Percentiles rank a stretch among this genome's conserved stretches.
Evolutionary conservation across 2,329 filamentous ascomycete species (phyloP).

Genomic region (Escovopsis sp.): DNA sequence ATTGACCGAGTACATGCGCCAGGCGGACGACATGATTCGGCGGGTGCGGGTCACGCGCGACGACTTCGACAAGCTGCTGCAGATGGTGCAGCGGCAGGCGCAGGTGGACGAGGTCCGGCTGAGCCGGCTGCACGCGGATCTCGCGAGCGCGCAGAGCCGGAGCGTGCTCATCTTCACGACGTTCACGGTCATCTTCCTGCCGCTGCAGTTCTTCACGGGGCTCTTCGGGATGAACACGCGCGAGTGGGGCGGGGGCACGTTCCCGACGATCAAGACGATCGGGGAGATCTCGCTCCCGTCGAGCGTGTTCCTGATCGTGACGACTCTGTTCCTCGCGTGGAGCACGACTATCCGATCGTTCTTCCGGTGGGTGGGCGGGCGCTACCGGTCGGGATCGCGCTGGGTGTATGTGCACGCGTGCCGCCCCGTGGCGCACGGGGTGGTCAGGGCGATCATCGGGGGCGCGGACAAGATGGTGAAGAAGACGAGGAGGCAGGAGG

Average conservation of each 20-base stretch:
- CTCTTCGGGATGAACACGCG: conserved; percentile 50
- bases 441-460: conserved; percentile 1
- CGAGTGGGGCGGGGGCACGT: conserved; percentile 39
- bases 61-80: conserved; percentile 49
- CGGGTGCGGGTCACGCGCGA: conserved; percentile 42
- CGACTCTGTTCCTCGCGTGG: conserved; percentile 40
- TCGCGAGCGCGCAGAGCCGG: conserved; percentile 44
- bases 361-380: conserved; percentile 11
- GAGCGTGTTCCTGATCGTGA: conserved; percentile 31
- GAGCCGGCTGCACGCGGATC: conserved; percentile 45
- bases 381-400: conserved; percentile 5
- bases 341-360: conserved; percentile 28
- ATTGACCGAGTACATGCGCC: conserved; percentile 38
- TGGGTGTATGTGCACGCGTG: conserved; percentile 12
- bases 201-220: conserved; percentile 48
- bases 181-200: conserved; percentile 47
- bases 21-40: conserved; percentile 40
- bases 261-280: conserved; percentile 28
- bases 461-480: not conserved
- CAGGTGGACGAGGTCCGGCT: conserved; percentile 51
- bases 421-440: conserved; percentile 8
- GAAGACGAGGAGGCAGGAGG: conserved; percentile 9
- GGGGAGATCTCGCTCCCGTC: conserved; percentile 32
- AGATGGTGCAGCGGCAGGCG: conserved; percentile 51
- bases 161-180: conserved; percentile 53